Conservation (phyloP, 2,329 filamentous ascomycete genomes). For the Colletotrichum phormii region DNA sequence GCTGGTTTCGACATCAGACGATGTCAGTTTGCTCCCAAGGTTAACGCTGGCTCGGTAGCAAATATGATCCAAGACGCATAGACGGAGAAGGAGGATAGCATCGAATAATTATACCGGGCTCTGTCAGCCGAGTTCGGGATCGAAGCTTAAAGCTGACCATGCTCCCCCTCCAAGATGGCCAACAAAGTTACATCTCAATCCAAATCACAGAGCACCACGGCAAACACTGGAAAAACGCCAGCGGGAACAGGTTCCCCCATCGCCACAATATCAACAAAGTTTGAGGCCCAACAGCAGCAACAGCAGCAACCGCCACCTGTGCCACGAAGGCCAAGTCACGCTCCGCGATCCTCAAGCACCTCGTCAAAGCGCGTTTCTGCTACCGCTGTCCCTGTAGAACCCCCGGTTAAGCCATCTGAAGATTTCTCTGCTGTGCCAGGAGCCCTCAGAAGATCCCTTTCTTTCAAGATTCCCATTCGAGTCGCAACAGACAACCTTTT, state of each 20-base stretch:
- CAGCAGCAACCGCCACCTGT: slow-evolving; percentile 9
- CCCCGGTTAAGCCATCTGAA: slow-evolving; percentile 14
- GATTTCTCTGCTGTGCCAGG: slow-evolving; percentile 24
- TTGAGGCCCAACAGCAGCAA: slow-evolving; percentile 12
- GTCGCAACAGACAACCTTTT: slow-evolving; percentile 22
- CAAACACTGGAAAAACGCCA: not conserved
- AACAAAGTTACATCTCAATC: not conserved
- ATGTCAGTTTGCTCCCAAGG: slow-evolving; percentile 11
- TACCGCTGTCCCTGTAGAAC: slow-evolving; percentile 5
- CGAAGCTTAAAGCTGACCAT: slow-evolving; percentile 31
- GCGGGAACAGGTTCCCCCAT: slow-evolving; percentile 25
- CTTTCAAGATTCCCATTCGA: slow-evolving; percentile 31
- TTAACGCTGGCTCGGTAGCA: not conserved
- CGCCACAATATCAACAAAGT: slow-evolving; percentile 19
- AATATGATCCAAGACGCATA: slow-evolving; percentile 7
- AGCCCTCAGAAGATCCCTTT: slow-evolving; percentile 33
- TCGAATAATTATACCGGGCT: slow-evolving; percentile 26
- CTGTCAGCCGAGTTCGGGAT: slow-evolving; percentile 1
- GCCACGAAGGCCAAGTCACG: slow-evolving; percentile 8
- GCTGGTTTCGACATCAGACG: slow-evolving; percentile 34
- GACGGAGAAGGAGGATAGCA: slow-evolving; percentile 5
- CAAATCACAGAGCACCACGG: not conserved
- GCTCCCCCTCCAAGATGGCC: slow-evolving; percentile 31
- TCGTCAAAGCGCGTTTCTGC: slow-evolving; percentile 31
- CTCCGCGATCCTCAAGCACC: slow-evolving; percentile 20